phyloP scores from a whole-genome alignment of 176 grass and related monocot genomes.

The Oryza rufipogon region DNA sequence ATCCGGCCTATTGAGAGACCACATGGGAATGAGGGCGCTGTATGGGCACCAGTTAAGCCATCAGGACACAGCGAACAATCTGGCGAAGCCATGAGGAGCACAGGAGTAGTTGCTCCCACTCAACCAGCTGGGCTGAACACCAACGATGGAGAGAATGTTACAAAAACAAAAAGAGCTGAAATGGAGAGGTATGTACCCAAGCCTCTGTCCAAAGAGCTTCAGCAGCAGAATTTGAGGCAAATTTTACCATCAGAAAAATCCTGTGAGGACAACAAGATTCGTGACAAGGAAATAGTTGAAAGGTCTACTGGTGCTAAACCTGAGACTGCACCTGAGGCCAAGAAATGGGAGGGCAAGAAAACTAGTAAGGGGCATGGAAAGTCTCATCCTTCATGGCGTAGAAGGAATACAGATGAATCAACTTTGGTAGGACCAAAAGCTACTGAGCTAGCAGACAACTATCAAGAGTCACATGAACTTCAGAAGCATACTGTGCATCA shows the following conservation, averaged over 20 bases:
- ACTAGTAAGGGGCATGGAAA: slow-evolving; percentile 63
- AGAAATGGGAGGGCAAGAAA: slow-evolving; percentile 73
- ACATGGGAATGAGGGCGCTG: slow-evolving; percentile 59
- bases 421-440: slow-evolving; percentile 34
- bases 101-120: slow-evolving; percentile 18
- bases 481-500: slow-evolving; percentile 42
- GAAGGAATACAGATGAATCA: slow-evolving; percentile 72
- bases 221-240: slow-evolving; percentile 59
- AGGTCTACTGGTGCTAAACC: slow-evolving; percentile 51
- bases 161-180: slow-evolving; percentile 88
- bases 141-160: slow-evolving; percentile 53
- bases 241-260: slow-evolving; percentile 37
- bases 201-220: slow-evolving; percentile 79
- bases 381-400: slow-evolving; percentile 84
- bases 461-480: slow-evolving; percentile 42
- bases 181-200: slow-evolving; percentile 98
- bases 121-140: slow-evolving; percentile 44
- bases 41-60: slow-evolving; percentile 84
- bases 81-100: slow-evolving; percentile 47
- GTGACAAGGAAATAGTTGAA: slow-evolving; percentile 44
- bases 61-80: slow-evolving; percentile 55
- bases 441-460: slow-evolving; percentile 43
- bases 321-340: slow-evolving; percentile 49
- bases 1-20: slow-evolving; percentile 57
- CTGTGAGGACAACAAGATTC: slow-evolving; percentile 36